Conservation (phyloP, 805 yeast genomes). For the Kodamaea laetipori region DNA sequence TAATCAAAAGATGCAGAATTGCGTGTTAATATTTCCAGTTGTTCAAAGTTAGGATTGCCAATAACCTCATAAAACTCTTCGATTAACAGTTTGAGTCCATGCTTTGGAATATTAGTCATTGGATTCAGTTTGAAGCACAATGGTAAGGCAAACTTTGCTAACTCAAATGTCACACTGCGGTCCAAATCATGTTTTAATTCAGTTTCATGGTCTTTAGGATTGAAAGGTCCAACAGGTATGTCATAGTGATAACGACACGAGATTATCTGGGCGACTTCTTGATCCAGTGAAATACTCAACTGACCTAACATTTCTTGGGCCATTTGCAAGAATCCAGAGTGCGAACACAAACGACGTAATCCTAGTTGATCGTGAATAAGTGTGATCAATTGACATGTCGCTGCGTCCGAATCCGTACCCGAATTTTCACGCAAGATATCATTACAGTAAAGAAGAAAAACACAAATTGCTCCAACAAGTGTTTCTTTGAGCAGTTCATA, state of each 20-base stretch:
- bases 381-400: conserved; percentile 50
- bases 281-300: conserved; percentile 50
- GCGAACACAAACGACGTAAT: conserved; percentile 63
- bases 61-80: conserved; percentile 72
- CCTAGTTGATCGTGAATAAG: conserved; percentile 78
- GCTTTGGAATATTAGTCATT: conserved; percentile 57
- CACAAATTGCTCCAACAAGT: conserved; percentile 38
- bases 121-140: conserved; percentile 62
- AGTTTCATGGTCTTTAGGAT: conserved; percentile 66
- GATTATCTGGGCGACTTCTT: conserved; percentile 74
- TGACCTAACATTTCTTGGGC: conserved; percentile 55
- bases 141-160: conserved; percentile 54
- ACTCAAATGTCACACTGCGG: conserved; percentile 30
- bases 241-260: conserved; percentile 75
- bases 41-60: conserved; percentile 60
- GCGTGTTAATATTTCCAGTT: conserved; percentile 41
- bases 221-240: conserved; percentile 58
- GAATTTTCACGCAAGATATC: conserved; percentile 7
- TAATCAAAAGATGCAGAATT: conserved; percentile 50
- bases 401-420: background rate
- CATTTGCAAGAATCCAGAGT: conserved; percentile 58
- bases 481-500: conserved; percentile 49
- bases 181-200: conserved; percentile 32
- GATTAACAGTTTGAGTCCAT: conserved; percentile 69
- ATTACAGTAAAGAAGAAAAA: conserved; percentile 41